Conservation (phyloP, 2,329 filamentous ascomycete species). For the Gyromitra esculenta region DNA sequence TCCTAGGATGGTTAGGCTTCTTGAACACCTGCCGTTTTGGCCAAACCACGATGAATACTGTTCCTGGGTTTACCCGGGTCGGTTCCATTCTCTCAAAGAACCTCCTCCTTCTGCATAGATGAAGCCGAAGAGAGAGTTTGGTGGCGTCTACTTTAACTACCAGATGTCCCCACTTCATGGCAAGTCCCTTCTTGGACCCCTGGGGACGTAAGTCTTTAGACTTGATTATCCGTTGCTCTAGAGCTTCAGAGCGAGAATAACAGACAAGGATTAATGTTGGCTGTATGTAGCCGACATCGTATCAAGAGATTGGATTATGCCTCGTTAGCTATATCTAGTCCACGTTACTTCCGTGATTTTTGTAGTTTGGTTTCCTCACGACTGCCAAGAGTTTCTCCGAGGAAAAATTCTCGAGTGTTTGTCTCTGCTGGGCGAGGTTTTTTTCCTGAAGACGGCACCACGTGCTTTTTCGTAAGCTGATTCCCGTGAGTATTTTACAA, state of each 20-base stretch:
- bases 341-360: background rate
- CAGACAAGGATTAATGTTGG: conserved; percentile 1
- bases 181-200: background rate
- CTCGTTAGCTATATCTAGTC: conserved; percentile 15
- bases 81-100: background rate
- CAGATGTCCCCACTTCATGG: background rate
- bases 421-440: background rate
- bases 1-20: background rate
- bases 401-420: background rate
- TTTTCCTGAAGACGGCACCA: background rate
- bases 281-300: conserved; percentile 19
- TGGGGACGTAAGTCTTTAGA: background rate
- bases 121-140: background rate
- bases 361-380: background rate
- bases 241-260: background rate
- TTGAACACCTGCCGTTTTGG: conserved; percentile 11
- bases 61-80: background rate
- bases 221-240: background rate
- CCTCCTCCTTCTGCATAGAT: conserved; percentile 18
- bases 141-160: conserved; percentile 2
- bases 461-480: background rate
- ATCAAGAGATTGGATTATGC: background rate
- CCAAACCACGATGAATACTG: background rate
- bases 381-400: conserved; percentile 19
- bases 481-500: background rate